Evolutionary conservation across 2,329 filamentous ascomycete species (phyloP).

Genomic region (Lojkania enalia): DNA sequence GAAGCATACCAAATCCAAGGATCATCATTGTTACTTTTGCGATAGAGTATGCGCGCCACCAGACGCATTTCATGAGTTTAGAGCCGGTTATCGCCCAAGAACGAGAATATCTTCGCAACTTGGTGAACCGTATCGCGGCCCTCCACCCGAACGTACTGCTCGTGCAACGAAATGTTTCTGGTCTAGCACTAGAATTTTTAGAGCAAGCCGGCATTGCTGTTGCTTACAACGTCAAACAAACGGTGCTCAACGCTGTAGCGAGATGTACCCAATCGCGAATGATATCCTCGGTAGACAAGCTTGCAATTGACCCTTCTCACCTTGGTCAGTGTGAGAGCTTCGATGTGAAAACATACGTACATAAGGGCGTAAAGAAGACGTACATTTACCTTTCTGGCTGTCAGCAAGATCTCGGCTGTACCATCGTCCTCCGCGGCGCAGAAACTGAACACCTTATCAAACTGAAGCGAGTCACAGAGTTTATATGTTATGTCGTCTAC

Average conservation of each 20-base stretch:
- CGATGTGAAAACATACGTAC: conserved; percentile 93
- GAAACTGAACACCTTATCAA: conserved; percentile 70
- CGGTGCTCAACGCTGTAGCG: conserved; percentile 92
- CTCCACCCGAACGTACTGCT: conserved; percentile 83
- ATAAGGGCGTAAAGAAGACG: conserved; percentile 83
- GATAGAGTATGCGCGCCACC: conserved; percentile 92
- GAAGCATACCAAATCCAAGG: conserved; percentile 79
- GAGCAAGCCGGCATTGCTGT: conserved; percentile 89
- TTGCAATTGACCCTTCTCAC: conserved; percentile 73
- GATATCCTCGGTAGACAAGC: conserved; percentile 92
- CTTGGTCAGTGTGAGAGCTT: conserved; percentile 84
- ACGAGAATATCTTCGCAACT: conserved; percentile 86
- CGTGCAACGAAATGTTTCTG: conserved; percentile 91
- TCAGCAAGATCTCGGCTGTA: conserved; percentile 86
- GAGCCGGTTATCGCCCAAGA: conserved; percentile 97
- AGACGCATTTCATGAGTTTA: conserved; percentile 95
- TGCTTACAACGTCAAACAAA: conserved; percentile 94
- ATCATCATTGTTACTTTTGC: conserved; percentile 94
- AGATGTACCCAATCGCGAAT: conserved; percentile 89
- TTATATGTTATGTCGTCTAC: conserved; percentile 99
- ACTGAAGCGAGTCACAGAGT: conserved; percentile 93
- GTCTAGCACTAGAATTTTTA: conserved; percentile 84
- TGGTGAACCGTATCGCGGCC: conserved; percentile 88
- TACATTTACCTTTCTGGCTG: conserved; percentile 96
- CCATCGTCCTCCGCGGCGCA: conserved; percentile 85